Conservation (phyloP, 1,284 basidiomycete species). For the Uromyces viciae-fabae region DNA sequence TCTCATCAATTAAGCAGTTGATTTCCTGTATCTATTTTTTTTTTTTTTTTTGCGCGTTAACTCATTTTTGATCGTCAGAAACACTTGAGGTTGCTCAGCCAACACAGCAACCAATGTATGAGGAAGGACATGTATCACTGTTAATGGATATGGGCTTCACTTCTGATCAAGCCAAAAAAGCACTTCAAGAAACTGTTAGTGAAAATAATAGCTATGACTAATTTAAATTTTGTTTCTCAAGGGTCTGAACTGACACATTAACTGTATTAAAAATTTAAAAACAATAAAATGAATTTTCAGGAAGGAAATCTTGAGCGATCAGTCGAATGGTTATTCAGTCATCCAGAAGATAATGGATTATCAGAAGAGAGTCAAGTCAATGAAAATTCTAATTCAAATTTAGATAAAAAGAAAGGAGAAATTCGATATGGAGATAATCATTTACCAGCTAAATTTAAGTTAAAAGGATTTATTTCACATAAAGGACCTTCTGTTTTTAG, state of each 20-base stretch:
- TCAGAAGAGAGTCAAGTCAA: conserved; percentile 55
- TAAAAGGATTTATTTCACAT: conserved; percentile 93
- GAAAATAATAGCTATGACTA: too few species aligned
- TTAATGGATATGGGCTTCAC: conserved; percentile 93
- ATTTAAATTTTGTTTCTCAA: not conserved
- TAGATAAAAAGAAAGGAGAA: conserved; percentile 20
- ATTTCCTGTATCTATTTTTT: not conserved
- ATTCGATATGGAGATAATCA: conserved; percentile 48
- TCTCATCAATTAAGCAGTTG: not conserved
- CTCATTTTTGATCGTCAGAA: too few species aligned
- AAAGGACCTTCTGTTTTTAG: conserved; percentile 92
- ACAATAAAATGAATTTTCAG: conserved; percentile 56
- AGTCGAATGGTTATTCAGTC: conserved; percentile 94
- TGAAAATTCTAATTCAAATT: conserved; percentile 47
- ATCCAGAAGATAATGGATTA: conserved; percentile 82
- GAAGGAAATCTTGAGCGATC: conserved; percentile 74
- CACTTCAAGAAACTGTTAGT: conserved; percentile 58
- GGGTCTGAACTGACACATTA: too few species aligned
- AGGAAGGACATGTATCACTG: conserved; percentile 57
- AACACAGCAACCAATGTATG: not conserved
- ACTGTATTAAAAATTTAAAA: not conserved
- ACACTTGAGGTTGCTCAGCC: too few species aligned
- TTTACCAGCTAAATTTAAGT: conserved; percentile 71
- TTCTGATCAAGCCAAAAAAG: conserved; percentile 75
- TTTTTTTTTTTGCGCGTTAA: not conserved